Evolutionary conservation across 257 asterid genomes (phyloP), one percentile per base, ranked within the genome.

Genomic region (Capsicum pubescens): DNA sequence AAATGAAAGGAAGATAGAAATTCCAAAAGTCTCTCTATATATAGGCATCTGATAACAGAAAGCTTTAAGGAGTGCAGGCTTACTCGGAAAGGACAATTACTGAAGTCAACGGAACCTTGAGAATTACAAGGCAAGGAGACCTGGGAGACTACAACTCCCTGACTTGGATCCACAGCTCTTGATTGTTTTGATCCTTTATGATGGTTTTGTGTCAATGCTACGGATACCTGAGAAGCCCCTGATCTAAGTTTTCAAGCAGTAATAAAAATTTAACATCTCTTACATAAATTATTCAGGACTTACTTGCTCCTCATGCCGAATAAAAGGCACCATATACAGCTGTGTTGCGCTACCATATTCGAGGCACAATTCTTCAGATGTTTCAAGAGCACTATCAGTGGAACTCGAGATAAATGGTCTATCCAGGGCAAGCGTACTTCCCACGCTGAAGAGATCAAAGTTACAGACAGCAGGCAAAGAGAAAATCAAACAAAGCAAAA

Each of bases 401-500:
- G 90, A 86, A 86, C 89, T 91, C 68, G 97, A 89, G 72, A 94
- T 82, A 87, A 87, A 97, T 84, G 99, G 99, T 80, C 91, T 90
- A 85, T 95, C 98, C 82, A 97, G 86, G 81, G 98, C 99, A 63
- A 97, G 98, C 92, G 91, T 94, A 84, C 98, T 93, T 87, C 99
- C 99, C 52, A 91, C 91, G 78, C 99, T 95, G 95, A 69, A 85
- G 81, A 57, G 56, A 78, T 84, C 74, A 14, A 84, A 85, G 86
- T 86, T 80, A 80, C 61, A 82, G 59, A 36, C 56, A 85, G 78
- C 56, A 39, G 57, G 26, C 10, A 83, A 46, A 71, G 9, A 32
- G 5, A 69, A 71, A 19, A 55, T 83, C 57, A 84, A 82, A 67
- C 17, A 46, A 57, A 79, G 13, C 50, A 59, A 46, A 26, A 83